A percentile compares a stretch with the other conserved stretches of the same genome.
These are phyloP conservation scores for Pestalotiopsis sp. DNA, from an alignment of 2,329 filamentous ascomycete species.

Conservation along the genomic window DNA sequence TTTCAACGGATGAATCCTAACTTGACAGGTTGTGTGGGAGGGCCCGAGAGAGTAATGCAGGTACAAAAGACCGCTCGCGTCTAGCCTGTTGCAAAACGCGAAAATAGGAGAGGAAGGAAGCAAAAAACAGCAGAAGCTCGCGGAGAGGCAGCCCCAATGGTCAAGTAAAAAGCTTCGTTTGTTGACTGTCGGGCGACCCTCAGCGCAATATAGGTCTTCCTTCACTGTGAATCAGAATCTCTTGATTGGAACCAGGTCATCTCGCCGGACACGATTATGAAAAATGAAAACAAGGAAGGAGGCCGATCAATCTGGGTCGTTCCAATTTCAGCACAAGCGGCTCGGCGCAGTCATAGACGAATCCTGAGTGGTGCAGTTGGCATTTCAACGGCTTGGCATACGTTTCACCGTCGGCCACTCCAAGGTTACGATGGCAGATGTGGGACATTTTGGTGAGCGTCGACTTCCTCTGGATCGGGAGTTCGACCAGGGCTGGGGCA, in stretches of 20 bases:
- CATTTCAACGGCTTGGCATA: slow-evolving; percentile 13
- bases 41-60: not conserved
- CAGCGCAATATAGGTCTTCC: not conserved
- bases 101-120: no score
- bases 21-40: not conserved
- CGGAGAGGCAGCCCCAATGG: no score
- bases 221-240: not conserved
- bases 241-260: slow-evolving; percentile 11
- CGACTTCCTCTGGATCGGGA: not conserved
- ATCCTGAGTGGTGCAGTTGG: slow-evolving; percentile 7
- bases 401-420: slow-evolving; percentile 11
- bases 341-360: slow-evolving; percentile 10
- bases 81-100: not conserved
- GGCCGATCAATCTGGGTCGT: not conserved
- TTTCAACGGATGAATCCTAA: not conserved
- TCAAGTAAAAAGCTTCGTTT: not conserved
- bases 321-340: slow-evolving; percentile 5
- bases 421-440: slow-evolving; percentile 9
- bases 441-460: not conserved
- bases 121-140: no score
- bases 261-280: not conserved
- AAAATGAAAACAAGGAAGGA: slow-evolving; percentile 6
- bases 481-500: not conserved
- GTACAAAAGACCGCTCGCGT: not conserved
- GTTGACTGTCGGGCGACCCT: not conserved